These are phyloP conservation scores for Mytilinidion resinicola DNA, from an alignment of 495 filamentous ascomycete genomes.

Conservation along the genomic window DNA sequence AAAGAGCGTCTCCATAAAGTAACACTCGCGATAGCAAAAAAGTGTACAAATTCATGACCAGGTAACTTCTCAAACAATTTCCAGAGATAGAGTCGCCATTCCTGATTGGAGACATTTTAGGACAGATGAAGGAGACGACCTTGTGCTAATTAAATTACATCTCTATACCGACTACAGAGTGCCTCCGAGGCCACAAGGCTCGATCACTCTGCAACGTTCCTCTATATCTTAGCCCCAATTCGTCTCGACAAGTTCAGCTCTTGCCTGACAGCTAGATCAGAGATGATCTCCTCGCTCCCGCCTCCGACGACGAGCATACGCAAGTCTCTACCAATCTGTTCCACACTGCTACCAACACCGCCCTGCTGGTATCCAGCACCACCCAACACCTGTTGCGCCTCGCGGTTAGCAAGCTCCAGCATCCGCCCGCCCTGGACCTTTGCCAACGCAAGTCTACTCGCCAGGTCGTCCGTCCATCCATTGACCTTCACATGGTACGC, in stretches of 20 bases:
- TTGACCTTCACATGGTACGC: conserved; percentile 27
- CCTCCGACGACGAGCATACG: conserved; percentile 49
- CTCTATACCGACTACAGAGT: too few species aligned
- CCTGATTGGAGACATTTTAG: too few species aligned
- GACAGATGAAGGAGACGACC: too few species aligned
- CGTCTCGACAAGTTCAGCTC: conserved; percentile 24
- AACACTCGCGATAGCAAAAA: too few species aligned
- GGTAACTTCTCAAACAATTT: too few species aligned
- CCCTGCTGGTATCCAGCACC: conserved; percentile 48
- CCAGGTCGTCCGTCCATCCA: conserved; percentile 27
- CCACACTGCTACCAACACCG: conserved; percentile 44
- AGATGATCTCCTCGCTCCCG: conserved; percentile 51
- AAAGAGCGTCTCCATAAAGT: too few species aligned
- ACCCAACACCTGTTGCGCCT: conserved; percentile 54
- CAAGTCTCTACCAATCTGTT: conserved; percentile 50
- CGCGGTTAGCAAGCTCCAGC: conserved; percentile 47
- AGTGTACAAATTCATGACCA: too few species aligned
- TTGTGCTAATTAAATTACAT: too few species aligned
- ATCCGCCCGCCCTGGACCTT: conserved; percentile 49
- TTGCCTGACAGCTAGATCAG: conserved; percentile 43
- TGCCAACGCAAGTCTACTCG: conserved; percentile 35
- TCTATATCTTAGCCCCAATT: conserved; percentile 14
- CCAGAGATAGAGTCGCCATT: too few species aligned
- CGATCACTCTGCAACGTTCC: neutral
- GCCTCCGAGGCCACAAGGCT: too few species aligned